phyloP scores from a whole-genome alignment of 345 rosid species.

The Balakata baccata region DNA sequence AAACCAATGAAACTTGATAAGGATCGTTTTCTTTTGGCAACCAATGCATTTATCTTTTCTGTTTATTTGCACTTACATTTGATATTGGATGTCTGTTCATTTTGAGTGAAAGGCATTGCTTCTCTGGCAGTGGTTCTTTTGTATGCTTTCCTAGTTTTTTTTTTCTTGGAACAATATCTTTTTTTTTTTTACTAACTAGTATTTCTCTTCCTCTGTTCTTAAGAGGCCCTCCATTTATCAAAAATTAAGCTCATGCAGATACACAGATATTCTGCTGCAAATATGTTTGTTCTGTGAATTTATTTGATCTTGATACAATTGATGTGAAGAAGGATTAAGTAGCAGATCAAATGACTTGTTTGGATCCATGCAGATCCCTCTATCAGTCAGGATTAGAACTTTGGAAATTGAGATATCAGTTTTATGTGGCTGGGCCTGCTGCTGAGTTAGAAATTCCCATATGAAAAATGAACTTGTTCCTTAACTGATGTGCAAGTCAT shows the following conservation, averaged over 20 bases:
- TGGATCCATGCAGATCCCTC: not conserved
- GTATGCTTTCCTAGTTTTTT: not conserved
- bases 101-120: not conserved
- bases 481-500: slow-evolving; percentile 2
- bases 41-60: not conserved
- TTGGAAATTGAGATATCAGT: not conserved
- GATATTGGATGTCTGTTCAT: not conserved
- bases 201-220: not conserved
- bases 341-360: not conserved
- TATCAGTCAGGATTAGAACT: not conserved
- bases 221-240: not conserved
- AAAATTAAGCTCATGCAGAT: not conserved
- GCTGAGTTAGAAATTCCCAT: not conserved
- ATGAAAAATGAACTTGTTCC: not conserved
- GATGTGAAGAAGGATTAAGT: not conserved
- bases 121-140: not conserved
- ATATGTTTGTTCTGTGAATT: not conserved
- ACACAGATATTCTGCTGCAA: not conserved
- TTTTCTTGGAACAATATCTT: not conserved
- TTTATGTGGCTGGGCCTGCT: too few relatives aligned
- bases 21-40: not conserved
- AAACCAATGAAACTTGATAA: not conserved
- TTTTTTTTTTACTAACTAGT: not conserved
- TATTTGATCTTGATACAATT: not conserved
- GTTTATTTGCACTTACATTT: not conserved